Evolutionary conservation across 2,329 filamentous ascomycete genomes (phyloP).

Genomic region (Graphilbum sp.): DNA sequence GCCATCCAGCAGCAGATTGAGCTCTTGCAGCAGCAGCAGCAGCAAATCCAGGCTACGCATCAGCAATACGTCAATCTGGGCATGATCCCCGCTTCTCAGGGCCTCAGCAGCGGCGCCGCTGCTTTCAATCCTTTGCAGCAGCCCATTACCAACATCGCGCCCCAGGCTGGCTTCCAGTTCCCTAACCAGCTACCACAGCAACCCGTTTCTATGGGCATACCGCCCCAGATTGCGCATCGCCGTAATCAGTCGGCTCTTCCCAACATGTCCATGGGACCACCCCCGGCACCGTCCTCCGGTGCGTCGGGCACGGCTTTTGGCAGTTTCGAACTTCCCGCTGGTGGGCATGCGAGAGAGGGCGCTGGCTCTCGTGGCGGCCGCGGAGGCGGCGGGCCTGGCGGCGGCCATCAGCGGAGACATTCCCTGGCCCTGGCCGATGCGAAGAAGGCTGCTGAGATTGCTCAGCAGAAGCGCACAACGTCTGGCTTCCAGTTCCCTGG

Average conservation of each 20-base stretch:
- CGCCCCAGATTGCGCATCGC: slow-evolving; percentile 72
- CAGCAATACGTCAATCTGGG: slow-evolving; percentile 98
- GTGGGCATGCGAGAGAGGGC: slow-evolving; percentile 47
- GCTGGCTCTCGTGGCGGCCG: slow-evolving; percentile 25
- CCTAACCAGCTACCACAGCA: slow-evolving; percentile 61
- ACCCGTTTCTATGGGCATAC: slow-evolving; percentile 57
- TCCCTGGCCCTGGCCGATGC: slow-evolving; percentile 89
- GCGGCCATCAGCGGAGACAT: slow-evolving; percentile 84
- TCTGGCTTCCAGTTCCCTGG: slow-evolving; percentile 90
- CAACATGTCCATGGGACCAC: slow-evolving; percentile 75
- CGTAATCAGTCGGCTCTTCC: slow-evolving; percentile 96
- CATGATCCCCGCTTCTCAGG: slow-evolving; percentile 74
- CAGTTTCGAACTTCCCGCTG: slow-evolving; percentile 50
- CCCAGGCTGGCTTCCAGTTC: slow-evolving; percentile 80
- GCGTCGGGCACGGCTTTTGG: slow-evolving; percentile 64
- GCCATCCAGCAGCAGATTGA: slow-evolving; percentile 98
- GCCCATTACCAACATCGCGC: slow-evolving; percentile 61
- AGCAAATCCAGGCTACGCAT: slow-evolving; percentile 90
- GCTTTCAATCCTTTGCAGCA: slow-evolving; percentile 65
- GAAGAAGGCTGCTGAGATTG: slow-evolving; percentile 91
- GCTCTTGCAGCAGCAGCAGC: slow-evolving; percentile 90
- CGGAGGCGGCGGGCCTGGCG: slow-evolving; percentile 45
- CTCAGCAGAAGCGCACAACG: slow-evolving; percentile 90
- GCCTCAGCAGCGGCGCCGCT: slow-evolving; percentile 50
- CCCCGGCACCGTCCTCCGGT: slow-evolving; percentile 83